Evolutionary conservation across 345 rosid species (phyloP), one percentile per base, ranked within the genome.

Genomic region (Citrus hindsii): DNA sequence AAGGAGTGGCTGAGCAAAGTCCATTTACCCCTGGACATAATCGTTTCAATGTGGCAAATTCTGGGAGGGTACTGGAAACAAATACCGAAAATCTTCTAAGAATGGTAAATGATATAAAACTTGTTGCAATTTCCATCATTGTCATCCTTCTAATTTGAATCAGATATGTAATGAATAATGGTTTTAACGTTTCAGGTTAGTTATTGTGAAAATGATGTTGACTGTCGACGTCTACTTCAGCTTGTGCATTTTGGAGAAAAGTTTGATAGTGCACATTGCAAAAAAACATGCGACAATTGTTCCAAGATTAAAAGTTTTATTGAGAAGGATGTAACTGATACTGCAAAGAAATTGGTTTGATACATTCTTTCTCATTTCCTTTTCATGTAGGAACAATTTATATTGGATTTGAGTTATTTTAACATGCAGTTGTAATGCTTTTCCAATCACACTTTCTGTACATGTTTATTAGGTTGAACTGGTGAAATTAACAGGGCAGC

Each of bases 221-320:
- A 96, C 73, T 96, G 99, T 76, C 88, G 98, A 81, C 97, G 99
- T 59, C 85, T 87, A 74, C 88, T 96, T 70, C 99, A 96, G 81
- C 91, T 96, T 51, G 80, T 89, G 68, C 99, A 96, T 88, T 92
- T 96, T 62, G 99, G 99, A 74, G 99, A 96, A 80, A 94, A 92
- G 60, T 96, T 96, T 78, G 89, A 91, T 80, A 64, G 88, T 69
- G 83, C 85, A 24, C 90, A 90, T 87, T 96, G 99, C 82, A 69
- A 83, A 74, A 91, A 84, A 42, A 94, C 99, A 40, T 94, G 98
- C 81, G 99, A 96, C 79, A 96, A 94, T 83, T 96, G 99, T 80
- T 86, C 86, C 80, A 94, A 86, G 81, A 74, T 75, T 67, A 92
- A 81, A 86, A 81, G 83, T 71, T 88, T 87, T 68, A 76, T 89